phyloP scores from a whole-genome alignment of 108 stramenopile species.

The Mayamaea pseudoterrestris region DNA sequence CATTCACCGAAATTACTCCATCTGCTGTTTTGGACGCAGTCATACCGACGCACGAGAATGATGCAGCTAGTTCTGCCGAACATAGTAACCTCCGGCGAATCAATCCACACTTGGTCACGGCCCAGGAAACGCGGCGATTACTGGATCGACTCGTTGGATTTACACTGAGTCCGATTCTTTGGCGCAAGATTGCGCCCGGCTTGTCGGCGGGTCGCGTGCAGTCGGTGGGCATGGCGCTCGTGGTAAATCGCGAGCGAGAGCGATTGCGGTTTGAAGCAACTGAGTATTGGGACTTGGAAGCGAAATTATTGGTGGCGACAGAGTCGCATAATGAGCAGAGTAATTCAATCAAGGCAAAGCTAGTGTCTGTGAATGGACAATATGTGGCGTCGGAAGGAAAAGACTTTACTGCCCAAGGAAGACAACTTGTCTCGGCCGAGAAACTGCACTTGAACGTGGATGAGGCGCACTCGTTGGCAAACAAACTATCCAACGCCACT shows the following conservation, averaged over 20 bases:
- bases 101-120: slow-evolving; percentile 37
- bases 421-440: slow-evolving; percentile 2
- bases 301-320: not conserved
- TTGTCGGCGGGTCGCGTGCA: slow-evolving; percentile 75
- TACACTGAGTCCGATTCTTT: slow-evolving; percentile 62
- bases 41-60: slow-evolving; percentile 3
- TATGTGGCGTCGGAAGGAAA: slow-evolving; percentile 24
- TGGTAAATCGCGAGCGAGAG: slow-evolving; percentile 53
- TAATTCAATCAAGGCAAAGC: slow-evolving; percentile 20
- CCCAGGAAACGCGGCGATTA: slow-evolving; percentile 69
- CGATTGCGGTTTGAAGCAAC: slow-evolving; percentile 42
- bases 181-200: slow-evolving; percentile 70
- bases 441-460: slow-evolving; percentile 22
- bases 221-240: slow-evolving; percentile 51
- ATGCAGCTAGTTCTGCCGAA: not conserved
- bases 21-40: slow-evolving; percentile 30
- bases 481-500: slow-evolving; percentile 3
- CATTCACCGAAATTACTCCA: slow-evolving; percentile 74
- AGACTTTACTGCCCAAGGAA: slow-evolving; percentile 40
- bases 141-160: slow-evolving; percentile 62
- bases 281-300: slow-evolving; percentile 44
- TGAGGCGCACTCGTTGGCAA: slow-evolving; percentile 12
- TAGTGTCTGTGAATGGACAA: slow-evolving; percentile 32
- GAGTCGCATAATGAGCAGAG: not conserved
- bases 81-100: no score